Evolutionary conservation across 768 basidiomycete species (phyloP), one percentile per base, ranked within the genome.

Genomic region (Calocybe gangraenosa): DNA sequence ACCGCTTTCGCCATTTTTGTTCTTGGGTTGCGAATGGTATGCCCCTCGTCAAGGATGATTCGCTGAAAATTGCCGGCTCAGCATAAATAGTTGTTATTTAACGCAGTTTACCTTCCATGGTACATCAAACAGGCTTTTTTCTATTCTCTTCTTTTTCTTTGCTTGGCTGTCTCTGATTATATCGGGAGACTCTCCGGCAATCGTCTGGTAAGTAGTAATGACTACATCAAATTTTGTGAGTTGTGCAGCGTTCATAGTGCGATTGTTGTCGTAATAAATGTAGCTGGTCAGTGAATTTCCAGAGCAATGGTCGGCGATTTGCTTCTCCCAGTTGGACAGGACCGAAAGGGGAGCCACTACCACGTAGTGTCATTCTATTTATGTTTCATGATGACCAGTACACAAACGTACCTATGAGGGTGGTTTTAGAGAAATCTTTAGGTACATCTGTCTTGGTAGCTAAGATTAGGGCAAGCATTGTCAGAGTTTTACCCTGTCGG

Each of bases 241-340:
- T 37, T 87, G 71, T 37, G 72, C 65, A 1, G 84, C 62, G 21
- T 67, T 71, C 59, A 88, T 62, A 14, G 74, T 69, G 25, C 87
- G 81, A n/a, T 70, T 76, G 14, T 73, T 57, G 17, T 87, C 87
- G 51, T 93, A 87, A 63, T 92, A 93, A 17, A 84, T 67, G 53
- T 75, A 82, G 46, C 62, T 64, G 0, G 72, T 72, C 34, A 91
- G 54, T 2, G 70, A 59, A 8, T 75, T 80, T 25, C 67, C 68
- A 21, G 65, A 60, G 38, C 82, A 81, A 50, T 92, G 90, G 30
- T 92, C 89, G 23, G 73, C 59, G 7, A 92, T 79, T 60, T 92
- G 90, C 53, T 87, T 84, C 60, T 88, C 85, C 89, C 89, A 92
- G 54, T 92, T 94, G 5, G 87, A 89, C 7, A 93, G 66, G 6